Evolutionary conservation across 495 filamentous ascomycete genomes (phyloP).

Genomic region (Lophiotrema nucula): DNA sequence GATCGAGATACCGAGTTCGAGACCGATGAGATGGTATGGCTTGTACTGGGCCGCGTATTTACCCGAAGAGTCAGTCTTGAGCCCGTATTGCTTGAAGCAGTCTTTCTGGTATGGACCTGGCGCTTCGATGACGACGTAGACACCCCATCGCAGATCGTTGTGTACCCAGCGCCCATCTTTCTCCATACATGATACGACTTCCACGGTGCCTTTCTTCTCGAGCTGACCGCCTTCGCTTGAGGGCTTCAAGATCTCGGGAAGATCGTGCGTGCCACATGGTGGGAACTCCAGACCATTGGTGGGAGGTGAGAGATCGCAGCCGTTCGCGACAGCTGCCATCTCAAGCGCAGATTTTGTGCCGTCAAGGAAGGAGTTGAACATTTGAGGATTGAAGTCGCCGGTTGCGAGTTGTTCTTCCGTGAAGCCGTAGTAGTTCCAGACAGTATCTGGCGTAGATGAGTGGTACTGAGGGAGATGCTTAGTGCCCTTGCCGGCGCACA

Average conservation of each 20-base stretch:
- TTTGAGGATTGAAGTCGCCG: slow-evolving; percentile 35
- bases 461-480: slow-evolving; percentile 35
- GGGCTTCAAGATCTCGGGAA: slow-evolving; percentile 24
- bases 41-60: slow-evolving; percentile 35
- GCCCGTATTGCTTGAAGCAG: slow-evolving; percentile 35
- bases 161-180: slow-evolving; percentile 25
- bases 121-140: slow-evolving; percentile 34
- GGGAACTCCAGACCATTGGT: slow-evolving; percentile 31
- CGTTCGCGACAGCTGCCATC: slow-evolving; percentile 34
- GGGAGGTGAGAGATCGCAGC: slow-evolving; percentile 29
- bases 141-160: slow-evolving; percentile 32
- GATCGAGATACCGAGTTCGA: slow-evolving; percentile 31
- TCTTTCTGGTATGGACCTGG: slow-evolving; percentile 34
- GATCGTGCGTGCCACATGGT: slow-evolving; percentile 28
- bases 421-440: slow-evolving; percentile 35
- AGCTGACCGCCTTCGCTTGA: slow-evolving; percentile 28
- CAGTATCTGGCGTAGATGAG: slow-evolving; percentile 33
- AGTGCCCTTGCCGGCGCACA: slow-evolving; percentile 34
- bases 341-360: slow-evolving; percentile 35
- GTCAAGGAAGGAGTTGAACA: slow-evolving; percentile 38
- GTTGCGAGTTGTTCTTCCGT: slow-evolving; percentile 30
- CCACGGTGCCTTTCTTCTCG: slow-evolving; percentile 34
- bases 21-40: slow-evolving; percentile 35
- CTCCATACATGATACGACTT: slow-evolving; percentile 32
- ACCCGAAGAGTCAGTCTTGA: slow-evolving; percentile 29